A percentile compares a stretch with the other conserved stretches of the same genome.
Conservation (phyloP, 164 flowering plant genomes). For the Paratinospora sagittata region DNA sequence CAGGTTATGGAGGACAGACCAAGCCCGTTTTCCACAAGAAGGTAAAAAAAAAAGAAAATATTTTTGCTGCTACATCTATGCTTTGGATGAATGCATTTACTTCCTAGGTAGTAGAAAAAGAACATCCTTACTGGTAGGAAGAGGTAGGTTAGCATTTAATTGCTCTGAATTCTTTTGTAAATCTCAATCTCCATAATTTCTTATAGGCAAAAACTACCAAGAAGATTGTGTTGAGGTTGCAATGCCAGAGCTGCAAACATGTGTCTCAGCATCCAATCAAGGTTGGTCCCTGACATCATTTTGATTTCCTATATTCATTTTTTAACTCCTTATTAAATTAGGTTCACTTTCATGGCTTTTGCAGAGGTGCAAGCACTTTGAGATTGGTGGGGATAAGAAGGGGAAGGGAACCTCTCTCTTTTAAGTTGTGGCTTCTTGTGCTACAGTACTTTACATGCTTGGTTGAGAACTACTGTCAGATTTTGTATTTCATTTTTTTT, state of each 20-base stretch:
- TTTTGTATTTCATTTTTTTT: neutral
- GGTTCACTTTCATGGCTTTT: neutral
- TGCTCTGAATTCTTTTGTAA: neutral
- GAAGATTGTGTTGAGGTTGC: slow-evolving; percentile 20
- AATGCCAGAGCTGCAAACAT: slow-evolving; percentile 20
- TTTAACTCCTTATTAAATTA: neutral
- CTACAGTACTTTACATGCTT: neutral
- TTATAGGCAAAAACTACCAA: slow-evolving; percentile 18
- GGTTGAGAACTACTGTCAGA: neutral
- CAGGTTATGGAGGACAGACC: slow-evolving; percentile 18
- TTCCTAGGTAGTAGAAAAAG: neutral
- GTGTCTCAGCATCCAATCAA: slow-evolving; percentile 17
- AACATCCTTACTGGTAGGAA: neutral
- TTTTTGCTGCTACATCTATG: neutral
- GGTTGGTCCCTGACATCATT: neutral
- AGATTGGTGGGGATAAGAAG: slow-evolving; percentile 20
- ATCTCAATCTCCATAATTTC: neutral
- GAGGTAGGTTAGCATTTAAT: neutral
- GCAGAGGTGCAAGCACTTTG: slow-evolving; percentile 21
- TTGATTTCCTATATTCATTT: neutral
- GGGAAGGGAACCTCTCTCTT: slow-evolving; percentile 21
- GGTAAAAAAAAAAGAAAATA: neutral
- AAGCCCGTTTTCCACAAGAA: slow-evolving; percentile 20
- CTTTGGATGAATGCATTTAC: neutral
- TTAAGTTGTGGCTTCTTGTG: slow-evolving; percentile 1